A percentile compares a stretch with the other conserved stretches of the same genome.
These are phyloP conservation scores for Kickxella alabastrina DNA, from an alignment of 192 early-diverging fungal species.

Conservation along the genomic window DNA sequence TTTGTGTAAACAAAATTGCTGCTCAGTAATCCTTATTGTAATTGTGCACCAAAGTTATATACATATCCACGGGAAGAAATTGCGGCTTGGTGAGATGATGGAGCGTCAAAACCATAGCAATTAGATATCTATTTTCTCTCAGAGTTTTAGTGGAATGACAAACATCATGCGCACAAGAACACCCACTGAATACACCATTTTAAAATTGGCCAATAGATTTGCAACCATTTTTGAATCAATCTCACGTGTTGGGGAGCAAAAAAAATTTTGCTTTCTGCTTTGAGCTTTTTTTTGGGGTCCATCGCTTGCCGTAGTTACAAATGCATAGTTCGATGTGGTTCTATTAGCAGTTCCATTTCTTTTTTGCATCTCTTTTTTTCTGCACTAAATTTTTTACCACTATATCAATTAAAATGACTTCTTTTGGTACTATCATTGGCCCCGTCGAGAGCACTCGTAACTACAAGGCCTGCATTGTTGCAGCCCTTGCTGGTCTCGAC, in stretches of 20 bases:
- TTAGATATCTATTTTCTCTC: too few relatives aligned
- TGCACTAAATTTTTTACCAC: not conserved
- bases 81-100: too few relatives aligned
- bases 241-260: not conserved
- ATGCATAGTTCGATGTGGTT: not conserved
- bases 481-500: slow-evolving; percentile 74
- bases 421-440: slow-evolving; percentile 40
- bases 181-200: too few relatives aligned
- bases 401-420: slow-evolving; percentile 36
- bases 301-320: not conserved
- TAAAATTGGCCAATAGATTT: too few relatives aligned
- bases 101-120: too few relatives aligned
- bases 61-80: too few relatives aligned
- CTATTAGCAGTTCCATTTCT: not conserved
- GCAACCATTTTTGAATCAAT: too few relatives aligned
- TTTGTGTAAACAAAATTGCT: too few relatives aligned
- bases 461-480: slow-evolving; percentile 69
- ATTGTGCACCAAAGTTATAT: too few relatives aligned
- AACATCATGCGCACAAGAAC: too few relatives aligned
- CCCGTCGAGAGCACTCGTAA: slow-evolving; percentile 34
- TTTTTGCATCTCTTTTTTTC: not conserved
- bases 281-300: not conserved
- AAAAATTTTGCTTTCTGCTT: not conserved
- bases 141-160: too few relatives aligned
- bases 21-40: too few relatives aligned